Evolutionary conservation across 139 green algal genomes (phyloP).

Genomic region (Asterochloris sp.): DNA sequence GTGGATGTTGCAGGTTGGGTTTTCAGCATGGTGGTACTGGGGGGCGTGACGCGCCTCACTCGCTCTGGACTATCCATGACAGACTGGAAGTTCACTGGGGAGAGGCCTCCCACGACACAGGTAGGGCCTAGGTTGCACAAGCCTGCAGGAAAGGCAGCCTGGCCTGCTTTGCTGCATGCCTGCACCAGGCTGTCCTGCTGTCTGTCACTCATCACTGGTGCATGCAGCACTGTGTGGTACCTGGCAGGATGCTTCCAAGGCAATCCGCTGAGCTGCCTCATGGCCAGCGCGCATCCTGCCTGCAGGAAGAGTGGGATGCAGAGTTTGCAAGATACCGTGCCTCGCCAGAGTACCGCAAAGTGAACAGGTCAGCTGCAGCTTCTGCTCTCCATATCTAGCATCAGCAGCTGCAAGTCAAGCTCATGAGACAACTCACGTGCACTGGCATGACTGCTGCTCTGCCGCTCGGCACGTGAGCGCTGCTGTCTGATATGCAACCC

Average conservation of each 20-base stretch:
- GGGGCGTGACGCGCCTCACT: constrained; percentile 93
- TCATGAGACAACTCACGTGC: background rate
- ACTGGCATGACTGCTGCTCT: background rate
- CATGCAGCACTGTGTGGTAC: background rate
- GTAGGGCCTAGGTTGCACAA: background rate
- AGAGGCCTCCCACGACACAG: constrained; percentile 42
- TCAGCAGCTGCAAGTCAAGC: background rate
- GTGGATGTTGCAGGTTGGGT: constrained; percentile 80
- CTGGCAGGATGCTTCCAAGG: too few species aligned
- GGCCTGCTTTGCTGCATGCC: background rate
- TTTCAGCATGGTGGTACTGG: constrained; percentile 94
- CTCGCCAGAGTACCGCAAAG: constrained; percentile 85
- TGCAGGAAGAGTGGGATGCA: constrained; percentile 71
- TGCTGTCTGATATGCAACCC: background rate
- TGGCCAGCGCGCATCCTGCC: background rate
- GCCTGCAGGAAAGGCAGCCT: background rate
- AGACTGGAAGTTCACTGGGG: constrained; percentile 97
- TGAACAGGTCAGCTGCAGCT: constrained; percentile 59
- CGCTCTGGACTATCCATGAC: constrained; percentile 98
- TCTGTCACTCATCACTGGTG: too few species aligned
- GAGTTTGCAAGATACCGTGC: constrained; percentile 93
- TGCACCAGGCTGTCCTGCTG: too few species aligned
- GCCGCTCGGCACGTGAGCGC: background rate
- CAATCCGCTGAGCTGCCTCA: background rate
- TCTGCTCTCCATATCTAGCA: background rate